Base-by-base conservation (phyloP, 805 yeast species). In the Myxozyma lipomycoides region DNA sequence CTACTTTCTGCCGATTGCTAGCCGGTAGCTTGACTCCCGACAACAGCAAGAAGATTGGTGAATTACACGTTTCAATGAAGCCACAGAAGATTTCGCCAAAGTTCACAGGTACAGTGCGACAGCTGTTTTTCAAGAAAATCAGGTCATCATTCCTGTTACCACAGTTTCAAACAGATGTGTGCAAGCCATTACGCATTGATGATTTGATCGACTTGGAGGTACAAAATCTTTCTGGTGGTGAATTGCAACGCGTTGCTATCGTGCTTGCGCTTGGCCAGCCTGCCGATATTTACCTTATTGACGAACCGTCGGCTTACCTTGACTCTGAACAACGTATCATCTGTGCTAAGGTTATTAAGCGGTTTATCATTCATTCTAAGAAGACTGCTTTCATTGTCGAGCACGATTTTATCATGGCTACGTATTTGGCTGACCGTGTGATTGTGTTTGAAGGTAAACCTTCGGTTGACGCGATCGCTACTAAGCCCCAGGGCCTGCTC, bases 391-490 rank as follows among this genome's bases (percentile, higher is more conserved):
- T 93, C 70, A 78, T 93, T 64, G 99, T 93, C 52, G 99, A 93
- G 83, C 99, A 93, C 82, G 99, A 93, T 80, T 93, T 93, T 80
- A 93, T 93, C 76, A 93, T 93, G 99, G 98, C 98, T 60, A 93
- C 99, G 17, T 93, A 93, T 70, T 79, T 93, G 77, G 98, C 99
- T 58, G 99, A 93, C 73, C 82, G 95, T 67, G 99, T 93, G 64
- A 91, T 93, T 79, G 98, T 93, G 50, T 93, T 91, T 66, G 98
- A 93, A 72, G 99, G 99, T 71, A 65, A 73, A 59, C 98, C 99
- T 48, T 88, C 98, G 24, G 78, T 79, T 68, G 76, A 83, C 61
- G 91, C 98, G 30, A 68, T 72, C 61, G 98, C 98, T 36, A 84
- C 83, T 67, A 71, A 85, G 46, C 97, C 98, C 47, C 96, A 93